Conservation (phyloP, 805 yeast genomes). For the Wickerhamomyces canadensis region DNA sequence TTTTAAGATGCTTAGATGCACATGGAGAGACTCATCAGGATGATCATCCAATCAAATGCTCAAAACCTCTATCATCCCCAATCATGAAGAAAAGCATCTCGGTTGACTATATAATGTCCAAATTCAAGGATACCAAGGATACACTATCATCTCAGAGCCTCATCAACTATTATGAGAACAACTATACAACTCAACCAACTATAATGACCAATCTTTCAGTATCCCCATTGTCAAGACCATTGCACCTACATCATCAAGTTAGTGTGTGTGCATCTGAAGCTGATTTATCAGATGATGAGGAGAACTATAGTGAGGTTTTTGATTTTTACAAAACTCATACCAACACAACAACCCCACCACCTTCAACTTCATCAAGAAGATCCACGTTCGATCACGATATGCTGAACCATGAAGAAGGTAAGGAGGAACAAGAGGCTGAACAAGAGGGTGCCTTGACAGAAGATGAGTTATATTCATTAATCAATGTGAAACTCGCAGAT, state of each 20-base stretch:
- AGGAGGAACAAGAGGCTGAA: neutral
- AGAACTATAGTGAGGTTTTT: neutral
- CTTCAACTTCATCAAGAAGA: slow-evolving; percentile 7
- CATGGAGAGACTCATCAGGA: neutral
- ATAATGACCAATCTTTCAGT: too few species aligned
- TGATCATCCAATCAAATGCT: slow-evolving; percentile 24
- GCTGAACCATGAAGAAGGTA: neutral
- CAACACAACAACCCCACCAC: neutral
- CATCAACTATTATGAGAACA: slow-evolving; percentile 14
- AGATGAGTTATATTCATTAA: slow-evolving; percentile 2
- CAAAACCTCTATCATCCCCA: slow-evolving; percentile 46
- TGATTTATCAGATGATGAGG: slow-evolving; percentile 8
- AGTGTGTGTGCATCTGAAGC: slow-evolving; percentile 6
- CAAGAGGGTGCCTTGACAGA: too few species aligned
- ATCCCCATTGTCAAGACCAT: too few species aligned
- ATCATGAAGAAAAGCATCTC: slow-evolving; percentile 24
- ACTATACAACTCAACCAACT: too few species aligned
- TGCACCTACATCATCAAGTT: too few species aligned
- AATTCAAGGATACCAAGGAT: too few species aligned
- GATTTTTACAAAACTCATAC: neutral
- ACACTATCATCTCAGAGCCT: too few species aligned
- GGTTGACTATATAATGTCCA: slow-evolving; percentile 1
- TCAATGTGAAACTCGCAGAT: slow-evolving; percentile 53
- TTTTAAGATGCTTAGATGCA: slow-evolving; percentile 26
- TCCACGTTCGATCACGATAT: slow-evolving; percentile 1